phyloP scores from a whole-genome alignment of 768 basidiomycete genomes.

The Termitomyces titanicus region DNA sequence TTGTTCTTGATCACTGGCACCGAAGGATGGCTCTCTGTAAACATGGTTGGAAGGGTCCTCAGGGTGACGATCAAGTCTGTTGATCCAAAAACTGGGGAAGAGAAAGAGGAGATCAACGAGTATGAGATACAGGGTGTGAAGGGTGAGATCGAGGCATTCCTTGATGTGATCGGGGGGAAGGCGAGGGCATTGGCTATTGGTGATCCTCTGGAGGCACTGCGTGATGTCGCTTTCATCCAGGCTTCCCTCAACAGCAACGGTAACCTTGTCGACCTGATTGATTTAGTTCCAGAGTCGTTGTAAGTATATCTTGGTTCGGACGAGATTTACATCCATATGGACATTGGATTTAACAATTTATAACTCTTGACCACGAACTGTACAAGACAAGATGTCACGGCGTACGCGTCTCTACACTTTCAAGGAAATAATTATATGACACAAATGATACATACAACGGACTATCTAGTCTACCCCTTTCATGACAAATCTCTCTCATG shows the following conservation, averaged over 20 bases:
- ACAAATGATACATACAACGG: slow-evolving; percentile 6
- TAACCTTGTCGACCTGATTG: not conserved
- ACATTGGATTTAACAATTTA: not conserved
- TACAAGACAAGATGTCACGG: not conserved
- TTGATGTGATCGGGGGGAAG: slow-evolving; percentile 46
- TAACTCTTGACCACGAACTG: too few species aligned
- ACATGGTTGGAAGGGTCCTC: slow-evolving; percentile 27
- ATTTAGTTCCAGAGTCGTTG: not conserved
- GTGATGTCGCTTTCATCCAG: slow-evolving; percentile 78
- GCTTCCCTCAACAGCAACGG: slow-evolving; percentile 51
- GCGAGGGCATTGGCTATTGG: slow-evolving; percentile 48
- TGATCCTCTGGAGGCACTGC: slow-evolving; percentile 57
- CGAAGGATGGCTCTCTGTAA: slow-evolving; percentile 55
- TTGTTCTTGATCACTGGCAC: slow-evolving; percentile 57
- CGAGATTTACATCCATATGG: not conserved
- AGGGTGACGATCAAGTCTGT: slow-evolving; percentile 38
- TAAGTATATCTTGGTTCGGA: not conserved
- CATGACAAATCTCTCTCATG: not conserved
- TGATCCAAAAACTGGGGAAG: slow-evolving; percentile 38
- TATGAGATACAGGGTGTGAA: slow-evolving; percentile 49
- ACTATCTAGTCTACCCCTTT: not conserved
- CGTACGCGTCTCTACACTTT: not conserved
- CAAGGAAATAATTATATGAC: not conserved
- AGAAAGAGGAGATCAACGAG: slow-evolving; percentile 49
- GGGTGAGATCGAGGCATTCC: slow-evolving; percentile 56